phyloP scores from a whole-genome alignment of 768 basidiomycete species.

The Trichaptum fuscoviolaceum region DNA sequence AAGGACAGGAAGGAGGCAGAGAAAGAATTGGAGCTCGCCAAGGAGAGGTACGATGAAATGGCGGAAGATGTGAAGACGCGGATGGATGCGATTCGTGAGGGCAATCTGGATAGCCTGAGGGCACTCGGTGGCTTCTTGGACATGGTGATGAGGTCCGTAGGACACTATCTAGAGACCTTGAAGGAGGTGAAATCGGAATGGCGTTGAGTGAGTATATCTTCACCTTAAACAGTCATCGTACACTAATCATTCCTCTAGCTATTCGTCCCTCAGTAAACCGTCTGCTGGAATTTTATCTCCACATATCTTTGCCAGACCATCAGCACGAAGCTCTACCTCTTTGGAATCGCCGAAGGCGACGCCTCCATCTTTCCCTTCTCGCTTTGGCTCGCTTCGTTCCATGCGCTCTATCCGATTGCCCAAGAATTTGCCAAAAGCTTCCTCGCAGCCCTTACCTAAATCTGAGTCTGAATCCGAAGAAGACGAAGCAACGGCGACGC shows the following conservation, averaged over 20 bases:
- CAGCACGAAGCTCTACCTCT: background rate
- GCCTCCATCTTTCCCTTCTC: constrained; percentile 8
- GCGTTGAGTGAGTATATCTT: constrained; percentile 44
- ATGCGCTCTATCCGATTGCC: constrained; percentile 22
- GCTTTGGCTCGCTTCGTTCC: constrained; percentile 21
- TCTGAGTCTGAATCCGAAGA: constrained; percentile 11
- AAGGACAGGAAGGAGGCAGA: constrained; percentile 69
- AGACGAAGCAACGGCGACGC: constrained; percentile 11
- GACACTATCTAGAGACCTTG: constrained; percentile 68
- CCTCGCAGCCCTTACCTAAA: constrained; percentile 2
- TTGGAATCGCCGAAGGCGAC: constrained; percentile 21
- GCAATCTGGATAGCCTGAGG: constrained; percentile 64
- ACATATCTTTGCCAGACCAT: background rate
- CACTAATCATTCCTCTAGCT: background rate
- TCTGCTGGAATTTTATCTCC: background rate
- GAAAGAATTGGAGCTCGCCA: constrained; percentile 69
- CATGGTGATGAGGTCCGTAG: constrained; percentile 65
- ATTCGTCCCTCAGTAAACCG: constrained; percentile 7
- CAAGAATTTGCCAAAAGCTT: constrained; percentile 8
- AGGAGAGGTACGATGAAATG: constrained; percentile 79
- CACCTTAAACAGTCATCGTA: background rate
- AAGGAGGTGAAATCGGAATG: constrained; percentile 63
- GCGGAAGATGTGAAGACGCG: constrained; percentile 78
- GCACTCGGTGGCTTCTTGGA: constrained; percentile 72
- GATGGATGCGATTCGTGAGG: constrained; percentile 76